Conservation (phyloP, 2,329 filamentous ascomycete species). For the Piedraia hortae region DNA sequence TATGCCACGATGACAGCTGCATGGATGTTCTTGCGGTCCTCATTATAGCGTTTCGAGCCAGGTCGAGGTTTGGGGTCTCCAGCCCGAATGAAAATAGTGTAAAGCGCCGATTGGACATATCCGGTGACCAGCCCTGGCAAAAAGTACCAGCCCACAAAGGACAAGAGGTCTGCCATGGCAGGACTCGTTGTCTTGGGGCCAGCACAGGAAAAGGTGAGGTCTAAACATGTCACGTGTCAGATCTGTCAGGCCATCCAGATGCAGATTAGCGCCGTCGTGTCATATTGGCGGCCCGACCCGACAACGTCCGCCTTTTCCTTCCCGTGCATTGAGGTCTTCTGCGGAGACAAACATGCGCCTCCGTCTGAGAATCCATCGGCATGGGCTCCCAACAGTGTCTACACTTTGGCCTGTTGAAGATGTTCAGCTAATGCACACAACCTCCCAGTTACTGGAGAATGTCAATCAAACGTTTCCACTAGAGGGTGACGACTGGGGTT, state of each 20-base stretch:
- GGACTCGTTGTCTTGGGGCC: too few species aligned
- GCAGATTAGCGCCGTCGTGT: too few species aligned
- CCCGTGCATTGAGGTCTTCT: too few species aligned
- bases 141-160: slow-evolving; percentile 32
- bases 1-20: slow-evolving; percentile 60
- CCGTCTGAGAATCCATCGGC: slow-evolving; percentile 42
- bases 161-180: slow-evolving; percentile 23
- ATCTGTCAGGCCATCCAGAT: background rate
- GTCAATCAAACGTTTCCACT: slow-evolving; percentile 60
- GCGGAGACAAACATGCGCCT: slow-evolving; percentile 28
- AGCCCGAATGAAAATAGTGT: slow-evolving; percentile 66
- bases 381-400: slow-evolving; percentile 42
- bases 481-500: slow-evolving; percentile 53
- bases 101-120: slow-evolving; percentile 57
- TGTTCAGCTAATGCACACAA: slow-evolving; percentile 20
- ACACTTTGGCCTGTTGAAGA: slow-evolving; percentile 40
- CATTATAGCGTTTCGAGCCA: slow-evolving; percentile 37
- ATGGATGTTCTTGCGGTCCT: slow-evolving; percentile 59
- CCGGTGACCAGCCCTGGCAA: slow-evolving; percentile 42
- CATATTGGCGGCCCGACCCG: too few species aligned
- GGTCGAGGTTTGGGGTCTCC: slow-evolving; percentile 52
- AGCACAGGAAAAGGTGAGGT: too few species aligned
- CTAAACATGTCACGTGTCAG: background rate
- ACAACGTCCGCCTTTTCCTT: too few species aligned
- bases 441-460: slow-evolving; percentile 49